Evolutionary conservation across 305 asterid genomes (phyloP).

Genomic region (Fraxinus nigra): DNA sequence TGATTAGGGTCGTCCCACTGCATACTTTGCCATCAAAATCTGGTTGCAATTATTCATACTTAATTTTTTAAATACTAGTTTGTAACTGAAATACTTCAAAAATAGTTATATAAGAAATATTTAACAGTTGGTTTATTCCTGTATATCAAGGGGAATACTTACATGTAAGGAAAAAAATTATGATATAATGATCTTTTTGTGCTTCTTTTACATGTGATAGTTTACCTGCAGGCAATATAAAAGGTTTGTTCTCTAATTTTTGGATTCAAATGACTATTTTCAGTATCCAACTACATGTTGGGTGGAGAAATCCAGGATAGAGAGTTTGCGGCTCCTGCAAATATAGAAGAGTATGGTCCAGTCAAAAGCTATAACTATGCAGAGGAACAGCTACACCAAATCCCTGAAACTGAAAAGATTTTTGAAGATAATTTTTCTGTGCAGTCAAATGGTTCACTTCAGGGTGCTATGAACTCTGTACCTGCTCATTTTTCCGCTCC

Average conservation of each 20-base stretch:
- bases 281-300: constrained; percentile 64
- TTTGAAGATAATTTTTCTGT: constrained; percentile 54
- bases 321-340: constrained; percentile 49
- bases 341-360: constrained; percentile 49
- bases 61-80: neutral
- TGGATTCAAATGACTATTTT: constrained; percentile 7
- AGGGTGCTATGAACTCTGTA: constrained; percentile 48
- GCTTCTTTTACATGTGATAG: neutral
- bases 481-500: constrained; percentile 59
- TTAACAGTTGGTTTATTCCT: neutral
- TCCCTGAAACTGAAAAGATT: constrained; percentile 57
- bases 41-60: neutral
- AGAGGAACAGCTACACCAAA: constrained; percentile 60
- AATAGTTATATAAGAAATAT: neutral
- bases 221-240: neutral
- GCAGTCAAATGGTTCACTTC: constrained; percentile 73
- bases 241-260: constrained; percentile 1
- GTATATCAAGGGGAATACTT: neutral
- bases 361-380: constrained; percentile 49
- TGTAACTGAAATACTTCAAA: neutral
- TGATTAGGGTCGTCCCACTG: neutral
- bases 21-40: neutral
- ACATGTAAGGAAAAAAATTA: neutral
- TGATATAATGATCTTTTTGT: neutral
- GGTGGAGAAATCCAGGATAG: constrained; percentile 65